These are phyloP conservation scores for Talaromyces islandicus DNA, from an alignment of 2,329 filamentous ascomycete genomes.

Conservation along the genomic window DNA sequence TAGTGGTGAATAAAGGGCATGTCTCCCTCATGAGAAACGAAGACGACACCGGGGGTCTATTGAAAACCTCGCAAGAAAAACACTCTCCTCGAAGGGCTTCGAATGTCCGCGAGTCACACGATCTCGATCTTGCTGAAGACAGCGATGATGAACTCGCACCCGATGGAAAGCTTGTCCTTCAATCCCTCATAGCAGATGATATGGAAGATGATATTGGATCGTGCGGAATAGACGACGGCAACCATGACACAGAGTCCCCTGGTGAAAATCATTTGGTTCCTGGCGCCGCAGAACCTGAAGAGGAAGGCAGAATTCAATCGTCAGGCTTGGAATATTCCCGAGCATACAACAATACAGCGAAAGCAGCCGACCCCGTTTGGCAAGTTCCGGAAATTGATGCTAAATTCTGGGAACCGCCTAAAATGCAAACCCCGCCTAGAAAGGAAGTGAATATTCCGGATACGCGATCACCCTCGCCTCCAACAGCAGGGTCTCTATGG, in stretches of 20 bases:
- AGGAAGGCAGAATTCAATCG: not conserved
- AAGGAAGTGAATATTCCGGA: not conserved
- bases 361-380: conserved; percentile 22
- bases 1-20: conserved; percentile 91
- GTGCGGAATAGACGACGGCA: conserved; percentile 17
- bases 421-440: conserved; percentile 5
- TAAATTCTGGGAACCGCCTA: conserved; percentile 20
- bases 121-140: conserved; percentile 3
- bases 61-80: conserved; percentile 10
- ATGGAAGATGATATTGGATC: conserved; percentile 7
- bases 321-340: not conserved
- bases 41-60: conserved; percentile 40
- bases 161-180: not conserved
- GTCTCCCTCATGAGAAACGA: conserved; percentile 58
- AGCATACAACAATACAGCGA: conserved; percentile 3
- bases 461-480: conserved; percentile 25
- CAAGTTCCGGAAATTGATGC: conserved; percentile 24
- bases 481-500: conserved; percentile 33
- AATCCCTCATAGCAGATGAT: not conserved
- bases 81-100: not conserved
- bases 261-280: conserved; percentile 14
- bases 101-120: not conserved
- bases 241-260: conserved; percentile 18
- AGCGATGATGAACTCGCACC: conserved; percentile 6
- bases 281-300: conserved; percentile 4